phyloP scores from a whole-genome alignment of 768 basidiomycete species.

The Pleurotus tuoliensis region DNA sequence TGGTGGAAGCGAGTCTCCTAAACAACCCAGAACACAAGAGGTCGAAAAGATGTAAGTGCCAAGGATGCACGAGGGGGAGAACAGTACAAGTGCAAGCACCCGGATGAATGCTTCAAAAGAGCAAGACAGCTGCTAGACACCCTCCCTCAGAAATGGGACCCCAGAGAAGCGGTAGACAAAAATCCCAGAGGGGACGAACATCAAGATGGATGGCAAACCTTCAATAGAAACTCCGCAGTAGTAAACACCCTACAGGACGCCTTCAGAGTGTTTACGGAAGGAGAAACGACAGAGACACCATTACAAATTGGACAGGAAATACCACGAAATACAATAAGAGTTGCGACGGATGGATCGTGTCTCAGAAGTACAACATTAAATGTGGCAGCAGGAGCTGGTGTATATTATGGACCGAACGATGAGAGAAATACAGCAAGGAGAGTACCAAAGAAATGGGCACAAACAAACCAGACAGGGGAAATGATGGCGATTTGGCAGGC shows the following conservation, averaged over 20 bases:
- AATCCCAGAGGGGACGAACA: background rate
- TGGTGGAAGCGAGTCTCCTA: background rate
- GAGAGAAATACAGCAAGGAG: constrained; percentile 11
- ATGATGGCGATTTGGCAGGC: constrained; percentile 6
- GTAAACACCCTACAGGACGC: background rate
- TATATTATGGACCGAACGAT: constrained; percentile 4
- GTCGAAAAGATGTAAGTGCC: background rate
- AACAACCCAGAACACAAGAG: background rate
- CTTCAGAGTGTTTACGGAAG: constrained; percentile 2
- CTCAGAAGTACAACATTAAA: background rate
- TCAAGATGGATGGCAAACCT: background rate
- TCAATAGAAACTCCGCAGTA: background rate
- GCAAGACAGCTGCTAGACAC: background rate
- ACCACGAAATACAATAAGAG: background rate
- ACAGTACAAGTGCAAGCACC: background rate
- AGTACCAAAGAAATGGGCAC: constrained; percentile 10
- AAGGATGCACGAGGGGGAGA: background rate
- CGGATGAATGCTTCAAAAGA: background rate
- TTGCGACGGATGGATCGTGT: constrained; percentile 3
- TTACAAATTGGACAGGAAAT: background rate
- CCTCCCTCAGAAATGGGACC: background rate
- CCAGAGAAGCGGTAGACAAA: background rate
- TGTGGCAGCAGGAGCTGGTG: background rate
- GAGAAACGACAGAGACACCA: background rate
- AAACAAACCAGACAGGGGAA: constrained; percentile 20